Percentiles rank a stretch among this genome's conserved stretches.
These are phyloP conservation scores for Ceratocystis ficicola DNA, from an alignment of 2,329 filamentous ascomycete species.

Conservation along the genomic window DNA sequence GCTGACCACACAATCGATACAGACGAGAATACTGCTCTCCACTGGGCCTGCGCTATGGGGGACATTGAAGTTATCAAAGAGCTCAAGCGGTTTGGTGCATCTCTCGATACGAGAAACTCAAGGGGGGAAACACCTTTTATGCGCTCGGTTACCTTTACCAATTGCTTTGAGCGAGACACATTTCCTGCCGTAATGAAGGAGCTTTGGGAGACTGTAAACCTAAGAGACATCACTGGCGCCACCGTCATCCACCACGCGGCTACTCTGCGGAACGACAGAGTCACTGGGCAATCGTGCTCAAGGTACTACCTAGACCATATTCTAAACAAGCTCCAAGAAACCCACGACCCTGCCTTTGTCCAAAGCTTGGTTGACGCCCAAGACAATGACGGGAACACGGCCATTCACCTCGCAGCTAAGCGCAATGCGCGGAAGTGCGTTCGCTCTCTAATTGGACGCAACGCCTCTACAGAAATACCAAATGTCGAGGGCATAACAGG, in stretches of 20 bases:
- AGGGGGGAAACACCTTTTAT: constrained; percentile 85
- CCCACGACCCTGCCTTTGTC: constrained; percentile 61
- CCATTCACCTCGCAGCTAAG: constrained; percentile 60
- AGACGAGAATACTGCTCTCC: constrained; percentile 80
- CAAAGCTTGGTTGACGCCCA: constrained; percentile 68
- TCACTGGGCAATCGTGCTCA: constrained; percentile 74
- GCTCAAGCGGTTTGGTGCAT: constrained; percentile 68
- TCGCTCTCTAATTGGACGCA: constrained; percentile 63
- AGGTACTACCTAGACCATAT: constrained; percentile 89
- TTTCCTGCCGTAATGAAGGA: constrained; percentile 77
- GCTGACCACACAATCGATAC: constrained; percentile 89
- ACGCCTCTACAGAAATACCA: constrained; percentile 68
- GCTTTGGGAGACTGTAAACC: constrained; percentile 67
- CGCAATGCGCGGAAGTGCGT: constrained; percentile 83
- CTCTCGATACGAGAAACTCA: constrained; percentile 56
- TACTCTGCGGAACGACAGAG: constrained; percentile 68
- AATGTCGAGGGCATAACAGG: constrained; percentile 75
- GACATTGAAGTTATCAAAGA: constrained; percentile 85
- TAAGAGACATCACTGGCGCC: constrained; percentile 65
- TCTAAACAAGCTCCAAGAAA: constrained; percentile 72
- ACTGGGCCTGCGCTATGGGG: constrained; percentile 97
- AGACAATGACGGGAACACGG: constrained; percentile 81
- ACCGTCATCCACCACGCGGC: constrained; percentile 94
- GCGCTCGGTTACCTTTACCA: constrained; percentile 89
- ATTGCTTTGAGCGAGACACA: constrained; percentile 86